Percentiles rank a stretch among this genome's conserved stretches.
phyloP scores from a whole-genome alignment of 345 rosid species.

The Litchi chinensis region DNA sequence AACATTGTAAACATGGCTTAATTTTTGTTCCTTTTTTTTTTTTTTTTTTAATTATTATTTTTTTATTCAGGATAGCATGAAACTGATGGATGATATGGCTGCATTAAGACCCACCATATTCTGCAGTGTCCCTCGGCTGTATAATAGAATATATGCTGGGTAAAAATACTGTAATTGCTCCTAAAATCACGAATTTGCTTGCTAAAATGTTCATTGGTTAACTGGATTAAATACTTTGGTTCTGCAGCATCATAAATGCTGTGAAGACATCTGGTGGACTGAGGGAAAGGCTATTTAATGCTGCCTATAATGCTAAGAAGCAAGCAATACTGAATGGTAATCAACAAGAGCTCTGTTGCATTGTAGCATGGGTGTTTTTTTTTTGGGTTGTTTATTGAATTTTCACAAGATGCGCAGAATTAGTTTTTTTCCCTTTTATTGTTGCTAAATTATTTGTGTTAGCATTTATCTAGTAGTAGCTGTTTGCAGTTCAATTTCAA shows the following conservation, averaged over 20 bases:
- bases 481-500: background rate
- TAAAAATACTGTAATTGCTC: conserved; percentile 32
- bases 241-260: conserved; percentile 73
- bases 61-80: conserved; percentile 79
- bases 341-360: conserved; percentile 6
- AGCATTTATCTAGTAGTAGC: background rate
- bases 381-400: background rate
- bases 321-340: conserved; percentile 87
- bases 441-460: background rate
- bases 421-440: background rate
- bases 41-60: background rate
- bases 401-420: background rate
- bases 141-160: conserved; percentile 93
- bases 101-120: conserved; percentile 89
- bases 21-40: conserved; percentile 2
- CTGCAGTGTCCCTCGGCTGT: conserved; percentile 95
- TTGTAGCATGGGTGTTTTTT: conserved; percentile 5
- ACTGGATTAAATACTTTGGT: conserved; percentile 25
- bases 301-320: conserved; percentile 95
- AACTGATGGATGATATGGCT: conserved; percentile 87
- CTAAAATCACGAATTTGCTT: conserved; percentile 23
- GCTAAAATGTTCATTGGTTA: conserved; percentile 13
- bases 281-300: conserved; percentile 84
- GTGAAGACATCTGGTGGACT: conserved; percentile 83
- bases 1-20: conserved; percentile 20